These are phyloP conservation scores for Tillandsia fasciculata DNA, from an alignment of 176 grass and related monocot genomes.

Conservation along the genomic window DNA sequence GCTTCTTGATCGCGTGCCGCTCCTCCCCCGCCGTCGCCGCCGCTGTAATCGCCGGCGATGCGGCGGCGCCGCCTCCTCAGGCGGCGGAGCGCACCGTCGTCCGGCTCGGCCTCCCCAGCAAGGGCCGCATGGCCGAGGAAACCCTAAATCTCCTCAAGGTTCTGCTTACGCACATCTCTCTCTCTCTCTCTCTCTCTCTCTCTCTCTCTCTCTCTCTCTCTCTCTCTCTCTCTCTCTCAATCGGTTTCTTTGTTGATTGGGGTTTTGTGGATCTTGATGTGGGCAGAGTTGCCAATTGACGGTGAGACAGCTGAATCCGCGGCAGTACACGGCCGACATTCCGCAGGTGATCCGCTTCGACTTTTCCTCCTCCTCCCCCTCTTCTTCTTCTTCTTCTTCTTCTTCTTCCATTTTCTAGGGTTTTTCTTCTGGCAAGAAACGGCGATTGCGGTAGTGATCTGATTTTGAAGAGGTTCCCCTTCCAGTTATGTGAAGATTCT, in stretches of 20 bases:
- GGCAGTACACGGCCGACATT: conserved; percentile 83
- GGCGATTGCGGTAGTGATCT: not conserved
- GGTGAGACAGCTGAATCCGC: conserved; percentile 70
- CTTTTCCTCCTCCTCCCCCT: not conserved
- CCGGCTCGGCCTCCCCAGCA: conserved; percentile 81
- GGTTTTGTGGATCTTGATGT: conserved; percentile 10
- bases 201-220: not conserved
- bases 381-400: not conserved
- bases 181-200: not conserved
- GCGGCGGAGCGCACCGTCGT: conserved; percentile 41
- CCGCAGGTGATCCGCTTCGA: conserved; percentile 50
- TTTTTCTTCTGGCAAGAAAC: not conserved
- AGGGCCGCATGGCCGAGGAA: conserved; percentile 90
- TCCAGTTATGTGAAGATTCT: conserved; percentile 1
- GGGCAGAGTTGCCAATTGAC: conserved; percentile 70
- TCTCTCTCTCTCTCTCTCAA: not conserved
- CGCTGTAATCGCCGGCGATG: conserved; percentile 16
- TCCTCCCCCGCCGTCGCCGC: conserved; percentile 2
- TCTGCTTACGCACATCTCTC: not conserved
- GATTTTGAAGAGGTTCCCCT: not conserved
- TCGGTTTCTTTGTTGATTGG: conserved; percentile 4
- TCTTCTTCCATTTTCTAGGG: not conserved
- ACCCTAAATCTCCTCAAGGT: conserved; percentile 88
- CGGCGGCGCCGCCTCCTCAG: not conserved
- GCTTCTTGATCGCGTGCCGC: conserved; percentile 8